Evolutionary conservation across 352 stramenopile genomes (phyloP), one percentile per base, ranked within the genome.

Genomic region (Pythium insidiosum): DNA sequence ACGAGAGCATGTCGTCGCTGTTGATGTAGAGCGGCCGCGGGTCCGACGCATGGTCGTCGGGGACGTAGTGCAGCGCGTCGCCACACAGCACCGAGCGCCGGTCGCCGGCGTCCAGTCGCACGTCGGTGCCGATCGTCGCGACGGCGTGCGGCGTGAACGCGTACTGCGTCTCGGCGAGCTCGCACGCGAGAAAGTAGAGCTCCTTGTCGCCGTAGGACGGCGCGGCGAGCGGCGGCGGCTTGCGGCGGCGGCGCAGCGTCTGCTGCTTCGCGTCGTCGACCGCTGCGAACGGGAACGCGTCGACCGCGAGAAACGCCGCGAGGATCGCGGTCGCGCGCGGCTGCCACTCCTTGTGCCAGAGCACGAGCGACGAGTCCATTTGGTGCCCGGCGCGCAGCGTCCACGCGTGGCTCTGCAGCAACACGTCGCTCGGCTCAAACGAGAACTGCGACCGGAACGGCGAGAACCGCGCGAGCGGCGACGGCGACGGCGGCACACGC

Each of bases 131-230:
- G 20, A 37, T 37, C 10, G 44, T 28, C 5, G 38, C 47, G 5
- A 43, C 39, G 2, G n/a, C 42, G 39, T 53, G 56, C 30, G 68
- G 58, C 1, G 68, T 77, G 38, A 81, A 72, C 6, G 54, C 41
- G 40, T 77, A 81, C 18, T 29, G 16, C 19, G 68, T 72, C 56
- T 81, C 68, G 6, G 66, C 66, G 3, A 81, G 45, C 44, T 81
- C 66, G 24, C 63, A 75, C 1, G 63, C 63, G 2, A 73, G 23
- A 49, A 67, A 81, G 58, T 66, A 77, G 12, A 70, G 43, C 50
- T 81, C 68, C 41, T 77, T 81, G 52, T 75, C 68, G 3, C 68
- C 68, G 36, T 81, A 81, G 4, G 64, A 13, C n/a, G n/a, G n/a
- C n/a, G n/a, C n/a, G n/a, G n/a, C n/a, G n/a, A n/a, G n/a, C 2